Evolutionary conservation across 345 rosid species (phyloP).

Genomic region (Eucalyptus pauciflora): DNA sequence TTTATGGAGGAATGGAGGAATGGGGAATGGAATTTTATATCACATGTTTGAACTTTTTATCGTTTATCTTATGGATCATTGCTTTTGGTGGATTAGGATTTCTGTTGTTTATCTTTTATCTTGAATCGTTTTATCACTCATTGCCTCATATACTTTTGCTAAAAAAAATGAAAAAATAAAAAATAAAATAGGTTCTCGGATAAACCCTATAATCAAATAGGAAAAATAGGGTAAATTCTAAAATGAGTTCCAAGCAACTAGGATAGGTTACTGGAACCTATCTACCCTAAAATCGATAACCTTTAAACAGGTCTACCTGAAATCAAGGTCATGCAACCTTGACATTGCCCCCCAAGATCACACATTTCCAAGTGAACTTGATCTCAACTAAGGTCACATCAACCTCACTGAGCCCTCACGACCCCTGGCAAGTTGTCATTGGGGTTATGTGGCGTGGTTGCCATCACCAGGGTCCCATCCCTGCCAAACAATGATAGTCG

Average conservation of each 20-base stretch:
- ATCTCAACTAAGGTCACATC: not conserved
- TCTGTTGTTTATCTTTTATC: no score
- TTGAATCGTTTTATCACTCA: not conserved
- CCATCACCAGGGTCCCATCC: not conserved
- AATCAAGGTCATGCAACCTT: no score
- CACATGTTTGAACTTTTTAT: not conserved
- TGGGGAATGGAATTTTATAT: not conserved
- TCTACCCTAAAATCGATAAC: no score
- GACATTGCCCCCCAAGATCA: no score
- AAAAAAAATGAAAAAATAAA: no score
- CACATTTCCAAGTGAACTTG: no score
- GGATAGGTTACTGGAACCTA: no score
- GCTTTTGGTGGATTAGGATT: not conserved
- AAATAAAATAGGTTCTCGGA: rapidly evolving
- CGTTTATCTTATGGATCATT: no score
- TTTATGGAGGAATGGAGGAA: not conserved
- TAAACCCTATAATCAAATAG: rapidly evolving
- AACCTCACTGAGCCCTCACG: not conserved
- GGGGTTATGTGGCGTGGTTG: not conserved
- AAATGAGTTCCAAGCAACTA: no score
- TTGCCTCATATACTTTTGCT: not conserved
- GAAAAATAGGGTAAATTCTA: no score
- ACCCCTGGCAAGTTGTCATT: not conserved
- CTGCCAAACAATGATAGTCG: not conserved
- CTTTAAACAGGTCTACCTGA: no score